A percentile compares a stretch with the other conserved stretches of the same genome.
Evolutionary conservation across 139 green algal genomes (phyloP).

Genomic region (Asterochloris sp.): DNA sequence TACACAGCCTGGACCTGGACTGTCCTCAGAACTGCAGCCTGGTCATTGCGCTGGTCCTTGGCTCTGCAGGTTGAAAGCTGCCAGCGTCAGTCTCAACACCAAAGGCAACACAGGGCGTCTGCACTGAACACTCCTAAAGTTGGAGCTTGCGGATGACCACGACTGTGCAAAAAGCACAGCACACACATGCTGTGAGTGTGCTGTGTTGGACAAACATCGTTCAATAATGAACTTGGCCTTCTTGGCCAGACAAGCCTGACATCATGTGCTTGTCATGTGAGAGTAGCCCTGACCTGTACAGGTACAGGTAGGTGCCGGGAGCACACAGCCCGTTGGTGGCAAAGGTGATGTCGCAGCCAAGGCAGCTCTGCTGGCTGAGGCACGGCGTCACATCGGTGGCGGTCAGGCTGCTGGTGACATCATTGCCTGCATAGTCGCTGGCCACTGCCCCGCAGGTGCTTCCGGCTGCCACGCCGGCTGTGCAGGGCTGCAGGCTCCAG

Average conservation of each 20-base stretch:
- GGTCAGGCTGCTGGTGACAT: conserved; percentile 4
- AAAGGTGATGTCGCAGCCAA: conserved; percentile 17
- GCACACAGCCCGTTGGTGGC: neutral
- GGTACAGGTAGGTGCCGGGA: conserved; percentile 14
- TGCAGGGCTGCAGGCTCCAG: too few species aligned
- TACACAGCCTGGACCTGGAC: conserved; percentile 11
- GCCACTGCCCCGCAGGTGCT: conserved; percentile 14
- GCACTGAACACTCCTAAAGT: too few species aligned
- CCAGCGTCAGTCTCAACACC: too few species aligned
- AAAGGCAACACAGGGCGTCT: too few species aligned
- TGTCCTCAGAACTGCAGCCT: neutral
- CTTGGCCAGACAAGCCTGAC: too few species aligned
- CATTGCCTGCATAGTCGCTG: neutral
- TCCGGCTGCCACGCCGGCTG: too few species aligned
- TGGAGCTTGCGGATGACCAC: too few species aligned
- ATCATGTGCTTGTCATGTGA: neutral
- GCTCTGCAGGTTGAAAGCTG: neutral
- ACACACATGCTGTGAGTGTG: too few species aligned
- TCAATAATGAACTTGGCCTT: too few species aligned
- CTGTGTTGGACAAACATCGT: too few species aligned
- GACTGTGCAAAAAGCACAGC: too few species aligned
- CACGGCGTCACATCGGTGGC: conserved; percentile 12
- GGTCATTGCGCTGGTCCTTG: neutral
- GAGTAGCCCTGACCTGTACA: conserved; percentile 3
- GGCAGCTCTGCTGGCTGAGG: neutral